Percentiles rank a stretch among this genome's conserved stretches.
phyloP scores from a whole-genome alignment of 768 basidiomycete species.

The Podaxis mareebaensis region DNA sequence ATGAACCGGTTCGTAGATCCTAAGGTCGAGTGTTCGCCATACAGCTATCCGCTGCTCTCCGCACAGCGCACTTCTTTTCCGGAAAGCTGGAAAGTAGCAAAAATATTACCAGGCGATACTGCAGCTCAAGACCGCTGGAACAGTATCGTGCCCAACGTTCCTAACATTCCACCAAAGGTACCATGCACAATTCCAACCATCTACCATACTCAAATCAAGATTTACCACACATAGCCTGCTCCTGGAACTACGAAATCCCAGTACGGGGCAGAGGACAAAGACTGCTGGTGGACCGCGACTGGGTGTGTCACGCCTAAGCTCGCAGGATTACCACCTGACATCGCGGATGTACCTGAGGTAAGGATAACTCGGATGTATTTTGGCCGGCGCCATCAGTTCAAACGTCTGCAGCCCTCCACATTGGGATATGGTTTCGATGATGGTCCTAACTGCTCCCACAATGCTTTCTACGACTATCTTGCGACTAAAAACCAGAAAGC shows the following conservation, averaged over 20 bases:
- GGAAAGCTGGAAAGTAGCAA: slow-evolving; percentile 42
- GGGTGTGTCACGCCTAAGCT: slow-evolving; percentile 51
- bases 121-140: slow-evolving; percentile 45
- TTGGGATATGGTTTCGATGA: slow-evolving; percentile 66
- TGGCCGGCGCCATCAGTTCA: neutral
- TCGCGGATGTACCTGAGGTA: slow-evolving; percentile 51
- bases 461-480: slow-evolving; percentile 60
- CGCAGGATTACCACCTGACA: slow-evolving; percentile 42
- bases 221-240: slow-evolving; percentile 22
- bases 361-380: neutral
- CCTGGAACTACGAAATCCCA: slow-evolving; percentile 23
- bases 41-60: slow-evolving; percentile 39
- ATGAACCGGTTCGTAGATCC: slow-evolving; percentile 7
- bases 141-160: slow-evolving; percentile 42
- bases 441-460: slow-evolving; percentile 66
- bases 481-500: slow-evolving; percentile 56
- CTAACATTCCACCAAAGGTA: slow-evolving; percentile 49
- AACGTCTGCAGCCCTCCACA: slow-evolving; percentile 43
- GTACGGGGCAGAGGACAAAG: slow-evolving; percentile 43
- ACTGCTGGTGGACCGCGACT: slow-evolving; percentile 53
- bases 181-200: neutral
- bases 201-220: neutral
- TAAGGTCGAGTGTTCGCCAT: slow-evolving; percentile 40
- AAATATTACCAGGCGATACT: slow-evolving; percentile 41
- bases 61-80: slow-evolving; percentile 41